Base-by-base conservation (phyloP, 1,284 basidiomycete species). In the Polyporus tsugae region DNA sequence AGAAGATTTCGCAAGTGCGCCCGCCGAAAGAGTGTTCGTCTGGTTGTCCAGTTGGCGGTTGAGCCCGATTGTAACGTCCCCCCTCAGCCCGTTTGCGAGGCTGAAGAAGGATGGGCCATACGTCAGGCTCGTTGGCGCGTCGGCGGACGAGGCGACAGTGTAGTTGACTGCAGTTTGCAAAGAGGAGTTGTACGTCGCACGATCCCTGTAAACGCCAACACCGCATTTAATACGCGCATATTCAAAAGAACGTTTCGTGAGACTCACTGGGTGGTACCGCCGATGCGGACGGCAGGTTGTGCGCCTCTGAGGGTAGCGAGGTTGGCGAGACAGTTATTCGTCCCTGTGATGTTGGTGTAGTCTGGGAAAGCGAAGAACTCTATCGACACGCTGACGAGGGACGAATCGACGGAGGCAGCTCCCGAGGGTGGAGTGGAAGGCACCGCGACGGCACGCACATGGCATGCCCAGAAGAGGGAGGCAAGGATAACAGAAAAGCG, bases 331-430 rank as follows among this genome's bases (percentile, higher is more conserved):
- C 82, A 83, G 62, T 79, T 81, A 11, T 74, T 74, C 5, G 83
- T 83, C 0, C 79, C 78, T 7, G 77, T 64, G 33, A 83, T 70
- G 39, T 76, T 65, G 17, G 79, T 80, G 66, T 83, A 84, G 4
- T 75, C 81, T 1, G 83, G 82, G 67, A 83, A 82, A 9, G 82
- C 78, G 66, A 84, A 83, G 75, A 83, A 83, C 70, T 83, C 83
- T 63, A 83, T 71, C 4, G 82, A 82, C 6, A 82, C 75, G 70
- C 80, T 81, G 15, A 83, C 74, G 5, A 80, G 73, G 4, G 81
- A 76, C 7, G 78, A 76, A 63, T 83, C 81, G 29, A 82, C 77
- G 6, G 70, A 44, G 0, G 72, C 74, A 1, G 81, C 79, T 6
- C 67, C 65, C 2, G 80, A 74, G 6, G 81, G 81, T 6, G 80